Percentiles rank a stretch among this genome's conserved stretches.
phyloP scores from a whole-genome alignment of 2,329 filamentous ascomycete genomes.

The Pyrenophora tritici-repentis region DNA sequence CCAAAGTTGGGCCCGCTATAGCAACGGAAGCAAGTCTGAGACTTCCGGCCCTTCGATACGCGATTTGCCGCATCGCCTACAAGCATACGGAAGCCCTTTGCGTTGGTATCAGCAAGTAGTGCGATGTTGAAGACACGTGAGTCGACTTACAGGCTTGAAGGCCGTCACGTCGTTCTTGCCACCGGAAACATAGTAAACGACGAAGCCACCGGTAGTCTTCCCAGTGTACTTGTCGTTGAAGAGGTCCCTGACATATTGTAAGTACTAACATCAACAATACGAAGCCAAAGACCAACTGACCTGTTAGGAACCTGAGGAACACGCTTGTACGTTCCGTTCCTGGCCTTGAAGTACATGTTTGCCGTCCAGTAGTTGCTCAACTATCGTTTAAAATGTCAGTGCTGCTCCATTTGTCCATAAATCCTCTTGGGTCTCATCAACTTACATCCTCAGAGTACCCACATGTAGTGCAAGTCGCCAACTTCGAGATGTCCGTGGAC shows the following conservation, averaged over 20 bases:
- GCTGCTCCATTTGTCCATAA: no score
- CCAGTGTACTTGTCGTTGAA: constrained; percentile 41
- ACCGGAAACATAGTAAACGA: constrained; percentile 56
- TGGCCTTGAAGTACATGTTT: constrained; percentile 41
- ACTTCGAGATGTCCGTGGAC: constrained; percentile 32
- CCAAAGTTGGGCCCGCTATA: constrained; percentile 52
- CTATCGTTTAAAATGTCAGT: neutral
- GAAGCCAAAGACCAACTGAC: neutral
- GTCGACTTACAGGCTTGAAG: constrained; percentile 40
- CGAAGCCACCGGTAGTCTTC: constrained; percentile 49
- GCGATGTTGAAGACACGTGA: neutral
- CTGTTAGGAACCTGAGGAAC: constrained; percentile 37
- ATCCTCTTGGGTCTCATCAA: neutral
- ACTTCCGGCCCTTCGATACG: constrained; percentile 25
- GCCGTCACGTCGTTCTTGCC: constrained; percentile 50
- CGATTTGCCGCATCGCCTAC: constrained; percentile 47
- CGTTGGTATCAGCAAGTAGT: fast-evolving
- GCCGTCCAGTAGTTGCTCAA: constrained; percentile 42
- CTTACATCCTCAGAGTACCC: constrained; percentile 29
- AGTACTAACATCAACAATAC: neutral
- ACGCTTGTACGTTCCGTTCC: constrained; percentile 41
- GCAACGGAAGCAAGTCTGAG: constrained; percentile 54
- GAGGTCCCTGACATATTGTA: constrained; percentile 37
- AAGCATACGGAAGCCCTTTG: constrained; percentile 55
- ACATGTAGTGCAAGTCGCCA: constrained; percentile 51